phyloP scores from a whole-genome alignment of 768 basidiomycete species.

The Naematelia encephala region DNA sequence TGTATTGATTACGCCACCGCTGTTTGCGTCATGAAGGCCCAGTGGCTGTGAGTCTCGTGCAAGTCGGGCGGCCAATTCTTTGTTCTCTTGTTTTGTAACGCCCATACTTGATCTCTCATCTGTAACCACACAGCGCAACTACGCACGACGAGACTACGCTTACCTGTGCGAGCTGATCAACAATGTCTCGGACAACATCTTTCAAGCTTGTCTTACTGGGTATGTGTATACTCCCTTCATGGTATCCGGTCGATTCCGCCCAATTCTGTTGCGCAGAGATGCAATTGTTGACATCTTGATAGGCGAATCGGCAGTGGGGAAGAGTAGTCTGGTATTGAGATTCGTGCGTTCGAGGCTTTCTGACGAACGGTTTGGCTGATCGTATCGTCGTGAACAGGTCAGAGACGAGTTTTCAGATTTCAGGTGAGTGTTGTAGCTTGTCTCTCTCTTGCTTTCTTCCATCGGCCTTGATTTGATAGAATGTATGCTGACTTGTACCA shows the following conservation, averaged over 20 bases:
- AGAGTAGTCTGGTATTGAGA: constrained; percentile 82
- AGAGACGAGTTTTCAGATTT: constrained; percentile 53
- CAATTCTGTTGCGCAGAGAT: no score
- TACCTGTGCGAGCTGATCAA: not conserved
- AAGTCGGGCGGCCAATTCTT: no score
- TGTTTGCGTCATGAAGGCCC: no score
- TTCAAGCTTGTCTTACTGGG: constrained; percentile 97
- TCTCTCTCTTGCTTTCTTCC: not conserved
- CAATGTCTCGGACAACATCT: constrained; percentile 61
- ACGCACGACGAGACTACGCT: not conserved
- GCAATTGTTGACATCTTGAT: constrained; percentile 1
- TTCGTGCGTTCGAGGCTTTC: constrained; percentile 64
- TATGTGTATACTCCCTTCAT: constrained; percentile 49
- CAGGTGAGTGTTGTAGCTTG: constrained; percentile 43
- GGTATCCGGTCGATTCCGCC: not conserved
- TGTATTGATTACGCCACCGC: no score
- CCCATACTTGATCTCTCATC: no score
- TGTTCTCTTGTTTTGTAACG: no score
- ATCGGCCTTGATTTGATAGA: no score
- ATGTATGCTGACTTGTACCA: constrained; percentile 1
- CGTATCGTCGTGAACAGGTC: constrained; percentile 31
- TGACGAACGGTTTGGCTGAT: constrained; percentile 7
- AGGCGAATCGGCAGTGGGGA: constrained; percentile 98
- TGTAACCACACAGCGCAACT: no score
- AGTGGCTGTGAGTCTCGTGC: no score